These are phyloP conservation scores for Brasenia schreberi DNA, from an alignment of 164 flowering plant genomes.

Conservation along the genomic window DNA sequence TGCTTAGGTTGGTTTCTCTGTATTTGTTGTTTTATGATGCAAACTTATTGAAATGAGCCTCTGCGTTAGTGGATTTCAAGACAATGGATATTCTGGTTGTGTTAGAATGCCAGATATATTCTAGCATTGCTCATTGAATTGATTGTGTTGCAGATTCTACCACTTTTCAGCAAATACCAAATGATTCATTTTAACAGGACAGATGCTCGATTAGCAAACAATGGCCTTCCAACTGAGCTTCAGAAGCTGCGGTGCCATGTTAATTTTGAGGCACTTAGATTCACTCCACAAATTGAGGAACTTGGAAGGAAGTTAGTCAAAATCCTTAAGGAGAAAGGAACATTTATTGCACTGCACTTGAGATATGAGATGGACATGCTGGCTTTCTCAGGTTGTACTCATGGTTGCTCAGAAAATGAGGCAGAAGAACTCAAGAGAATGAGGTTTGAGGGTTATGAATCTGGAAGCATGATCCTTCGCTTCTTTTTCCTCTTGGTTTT, in stretches of 20 bases:
- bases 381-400: conserved; percentile 83
- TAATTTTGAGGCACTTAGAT: conserved; percentile 64
- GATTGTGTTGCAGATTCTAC: conserved; percentile 43
- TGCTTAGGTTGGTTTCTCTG: background rate
- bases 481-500: too few relatives aligned
- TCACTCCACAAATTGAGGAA: conserved; percentile 58
- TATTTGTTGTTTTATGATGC: background rate
- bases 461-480: background rate
- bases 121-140: background rate
- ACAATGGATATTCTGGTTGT: background rate
- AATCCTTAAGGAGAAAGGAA: conserved; percentile 43
- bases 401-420: conserved; percentile 50
- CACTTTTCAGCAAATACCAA: conserved; percentile 40
- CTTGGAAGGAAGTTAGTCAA: conserved; percentile 48
- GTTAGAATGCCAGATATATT: background rate
- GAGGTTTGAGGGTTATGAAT: conserved; percentile 28
- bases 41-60: background rate
- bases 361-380: conserved; percentile 93
- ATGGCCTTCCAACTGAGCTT: conserved; percentile 45
- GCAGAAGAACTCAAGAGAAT: conserved; percentile 51
- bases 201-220: conserved; percentile 78
- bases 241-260: conserved; percentile 72
- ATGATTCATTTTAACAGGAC: conserved; percentile 66
- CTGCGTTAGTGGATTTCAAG: background rate
- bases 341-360: conserved; percentile 62